A percentile compares a stretch with the other conserved stretches of the same genome.
phyloP scores from a whole-genome alignment of 306 rosid species.

The Cyclanthera cordifolia region DNA sequence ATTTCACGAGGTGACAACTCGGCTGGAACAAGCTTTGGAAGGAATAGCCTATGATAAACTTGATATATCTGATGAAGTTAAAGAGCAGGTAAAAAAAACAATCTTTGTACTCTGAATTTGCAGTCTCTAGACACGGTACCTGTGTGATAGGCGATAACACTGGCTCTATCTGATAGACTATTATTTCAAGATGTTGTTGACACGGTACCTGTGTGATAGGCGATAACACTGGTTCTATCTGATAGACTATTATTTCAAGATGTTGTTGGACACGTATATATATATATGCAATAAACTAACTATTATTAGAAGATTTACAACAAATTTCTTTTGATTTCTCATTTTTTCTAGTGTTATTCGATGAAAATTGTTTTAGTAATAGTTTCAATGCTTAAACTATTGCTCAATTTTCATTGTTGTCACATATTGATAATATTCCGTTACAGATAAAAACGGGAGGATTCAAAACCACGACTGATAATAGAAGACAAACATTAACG shows the following conservation, averaged over 20 bases:
- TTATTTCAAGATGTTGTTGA: not conserved
- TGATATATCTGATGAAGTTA: conserved; percentile 95
- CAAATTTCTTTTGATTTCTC: not conserved
- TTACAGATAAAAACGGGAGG: not conserved
- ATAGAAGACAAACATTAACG: not conserved
- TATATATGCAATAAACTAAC: not conserved
- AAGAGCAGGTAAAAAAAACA: conserved; percentile 65
- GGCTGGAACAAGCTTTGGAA: conserved; percentile 60
- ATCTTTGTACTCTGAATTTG: conserved; percentile 4
- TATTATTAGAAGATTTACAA: not conserved
- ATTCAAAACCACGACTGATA: not conserved
- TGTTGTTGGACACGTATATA: not conserved
- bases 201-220: not conserved
- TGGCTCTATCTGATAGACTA: not conserved
- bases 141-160: not conserved
- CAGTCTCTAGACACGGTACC: not conserved
- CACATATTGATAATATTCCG: not conserved
- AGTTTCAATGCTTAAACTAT: not conserved
- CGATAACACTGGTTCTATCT: not conserved
- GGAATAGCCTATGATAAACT: conserved; percentile 58
- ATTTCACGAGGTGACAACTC: conserved; percentile 57
- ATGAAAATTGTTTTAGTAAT: not conserved
- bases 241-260: not conserved
- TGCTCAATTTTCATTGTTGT: not conserved
- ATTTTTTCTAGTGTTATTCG: not conserved